Evolutionary conservation across 768 basidiomycete genomes (phyloP).

Genomic region (Krasilnikovozyma curviuscula): DNA sequence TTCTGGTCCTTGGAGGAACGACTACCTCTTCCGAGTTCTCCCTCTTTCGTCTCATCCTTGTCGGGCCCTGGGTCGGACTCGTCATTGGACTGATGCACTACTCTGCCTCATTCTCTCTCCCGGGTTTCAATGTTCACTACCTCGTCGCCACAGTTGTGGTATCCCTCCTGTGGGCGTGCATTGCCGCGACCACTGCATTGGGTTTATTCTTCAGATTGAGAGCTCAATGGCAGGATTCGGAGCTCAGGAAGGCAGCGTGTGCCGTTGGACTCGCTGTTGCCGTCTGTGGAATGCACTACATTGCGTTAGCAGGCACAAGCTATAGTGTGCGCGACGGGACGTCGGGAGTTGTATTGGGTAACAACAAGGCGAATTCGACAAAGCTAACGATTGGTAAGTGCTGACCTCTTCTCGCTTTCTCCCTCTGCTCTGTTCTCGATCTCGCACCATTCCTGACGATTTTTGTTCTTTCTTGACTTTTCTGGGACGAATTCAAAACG

Average conservation of each 20-base stretch:
- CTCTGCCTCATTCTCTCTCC: constrained; percentile 25
- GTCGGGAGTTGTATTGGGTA: constrained; percentile 10
- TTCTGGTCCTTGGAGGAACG: constrained; percentile 24
- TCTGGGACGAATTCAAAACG: no score
- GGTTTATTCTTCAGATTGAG: constrained; percentile 25
- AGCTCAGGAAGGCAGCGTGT: constrained; percentile 22
- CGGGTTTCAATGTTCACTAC: constrained; percentile 18
- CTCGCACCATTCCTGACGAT: neutral
- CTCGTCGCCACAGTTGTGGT: constrained; percentile 23
- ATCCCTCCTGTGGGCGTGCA: constrained; percentile 24
- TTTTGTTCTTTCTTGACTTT: no score
- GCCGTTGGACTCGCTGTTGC: constrained; percentile 21
- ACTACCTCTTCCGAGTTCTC: constrained; percentile 19
- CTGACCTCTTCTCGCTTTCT: neutral
- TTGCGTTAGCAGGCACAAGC: constrained; percentile 25
- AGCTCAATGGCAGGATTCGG: constrained; percentile 25
- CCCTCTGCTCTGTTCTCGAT: neutral
- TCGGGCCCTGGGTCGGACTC: constrained; percentile 23
- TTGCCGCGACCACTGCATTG: constrained; percentile 24
- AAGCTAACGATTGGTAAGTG: constrained; percentile 22
- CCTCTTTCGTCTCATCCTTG: constrained; percentile 19
- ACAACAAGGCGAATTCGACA: constrained; percentile 17
- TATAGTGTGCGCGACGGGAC: constrained; percentile 16
- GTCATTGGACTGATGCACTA: constrained; percentile 19
- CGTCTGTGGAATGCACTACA: constrained; percentile 28